phyloP scores from a whole-genome alignment of 345 rosid genomes.

The Euphorbia peplus region DNA sequence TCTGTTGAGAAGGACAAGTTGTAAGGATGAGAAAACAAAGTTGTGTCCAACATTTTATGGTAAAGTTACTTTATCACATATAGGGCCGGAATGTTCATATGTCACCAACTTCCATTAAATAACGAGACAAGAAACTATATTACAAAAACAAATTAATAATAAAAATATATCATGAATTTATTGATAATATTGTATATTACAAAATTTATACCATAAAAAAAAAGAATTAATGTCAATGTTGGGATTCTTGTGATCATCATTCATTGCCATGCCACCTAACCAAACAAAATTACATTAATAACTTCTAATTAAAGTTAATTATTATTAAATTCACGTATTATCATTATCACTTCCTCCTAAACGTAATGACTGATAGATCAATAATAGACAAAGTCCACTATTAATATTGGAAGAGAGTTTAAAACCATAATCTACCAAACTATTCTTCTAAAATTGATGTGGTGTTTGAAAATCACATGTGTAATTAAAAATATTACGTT shows the following conservation, averaged over 20 bases:
- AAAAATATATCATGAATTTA: neutral
- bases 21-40: conserved; percentile 8
- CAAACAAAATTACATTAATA: neutral
- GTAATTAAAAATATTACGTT: no score
- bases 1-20: neutral
- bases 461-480: no score
- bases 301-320: neutral
- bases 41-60: neutral
- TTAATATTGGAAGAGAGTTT: no score
- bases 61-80: neutral
- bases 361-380: no score
- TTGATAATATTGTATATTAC: neutral
- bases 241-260: conserved; percentile 47
- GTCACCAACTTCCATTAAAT: conserved; percentile 2
- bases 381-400: no score
- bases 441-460: no score
- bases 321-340: neutral
- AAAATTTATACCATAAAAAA: neutral
- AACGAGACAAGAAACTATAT: neutral
- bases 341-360: neutral
- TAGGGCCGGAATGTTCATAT: neutral
- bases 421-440: no score
- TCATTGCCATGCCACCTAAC: conserved; percentile 19
- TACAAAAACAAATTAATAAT: neutral
- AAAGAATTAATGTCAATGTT: conserved; percentile 33